These are phyloP conservation scores for Thraustochytrium aureum DNA, from an alignment of 352 stramenopile genomes.

Conservation along the genomic window DNA sequence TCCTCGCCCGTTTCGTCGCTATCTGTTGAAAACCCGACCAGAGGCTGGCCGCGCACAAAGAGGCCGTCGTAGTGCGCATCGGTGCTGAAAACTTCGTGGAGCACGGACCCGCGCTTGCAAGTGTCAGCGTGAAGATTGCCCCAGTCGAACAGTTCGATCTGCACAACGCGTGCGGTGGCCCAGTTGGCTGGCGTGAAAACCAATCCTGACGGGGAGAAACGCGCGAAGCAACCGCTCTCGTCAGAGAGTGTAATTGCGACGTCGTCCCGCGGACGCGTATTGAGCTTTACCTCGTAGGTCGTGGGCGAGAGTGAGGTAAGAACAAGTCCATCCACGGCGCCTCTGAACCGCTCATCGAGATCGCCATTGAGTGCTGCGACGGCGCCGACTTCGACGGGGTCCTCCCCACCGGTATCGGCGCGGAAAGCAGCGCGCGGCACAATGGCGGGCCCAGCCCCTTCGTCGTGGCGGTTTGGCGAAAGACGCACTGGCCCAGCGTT, in stretches of 20 bases:
- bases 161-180: background rate
- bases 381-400: background rate
- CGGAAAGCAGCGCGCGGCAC: background rate
- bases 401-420: background rate
- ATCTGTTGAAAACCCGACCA: conserved; percentile 13
- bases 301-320: conserved; percentile 21
- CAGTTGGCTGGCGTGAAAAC: conserved; percentile 36
- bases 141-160: background rate
- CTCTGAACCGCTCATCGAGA: background rate
- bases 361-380: background rate
- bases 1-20: too few relatives aligned
- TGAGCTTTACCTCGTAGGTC: conserved; percentile 34
- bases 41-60: conserved; percentile 22
- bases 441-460: background rate
- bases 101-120: background rate
- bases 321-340: background rate
- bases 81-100: conserved; percentile 52
- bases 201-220: conserved; percentile 1
- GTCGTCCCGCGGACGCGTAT: background rate
- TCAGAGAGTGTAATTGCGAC: conserved; percentile 37
- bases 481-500: background rate
- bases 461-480: background rate
- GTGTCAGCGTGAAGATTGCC: background rate
- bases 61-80: conserved; percentile 18
- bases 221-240: conserved; percentile 33